Evolutionary conservation across 257 asterid species (phyloP), one percentile per base, ranked within the genome.

Genomic region (Eucommia ulmoides): DNA sequence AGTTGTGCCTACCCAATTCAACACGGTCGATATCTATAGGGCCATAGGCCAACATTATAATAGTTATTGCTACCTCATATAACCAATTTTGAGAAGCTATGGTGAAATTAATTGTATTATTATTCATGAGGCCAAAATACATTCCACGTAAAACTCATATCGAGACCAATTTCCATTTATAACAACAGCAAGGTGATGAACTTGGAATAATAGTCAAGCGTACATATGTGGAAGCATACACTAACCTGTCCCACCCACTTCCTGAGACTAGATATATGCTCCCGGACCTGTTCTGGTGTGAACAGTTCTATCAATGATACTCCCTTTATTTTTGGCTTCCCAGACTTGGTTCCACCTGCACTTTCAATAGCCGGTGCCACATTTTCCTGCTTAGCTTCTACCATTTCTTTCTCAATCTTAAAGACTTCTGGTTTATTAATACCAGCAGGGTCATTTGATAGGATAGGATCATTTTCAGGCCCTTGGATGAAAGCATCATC

Each of bases 221-320:
- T n/a, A n/a, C n/a, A n/a, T n/a, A n/a, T n/a, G n/a, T n/a, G n/a
- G n/a, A n/a, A n/a, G n/a, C n/a, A n/a, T 29, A 51, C 50, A 65
- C 87, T 63, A 60, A 86, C 99, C 97, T 91, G 99, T 69, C 99
- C 99, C 42, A 86, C 70, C 99, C 99, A 91, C 76, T 66, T 89
- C 58, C 97, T 73, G 52, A 91, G 95, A 60, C 99, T 88, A 59
- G 22, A 59, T 55, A 86, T 86, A 66, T 91, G 99, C 67, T 74
- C 72, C 53, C 79, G 77, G 57, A 83, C 89, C 74, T 86, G 84
- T 60, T 81, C 97, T 23, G 38, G 38, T 5, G 38, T 29, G 38
- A 29, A 29, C 38, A 29, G 12, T 29, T 29, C 38, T 6, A 12
- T 29, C 12, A 29, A 12, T 5, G 38, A 29, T 6, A 29, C 38